Evolutionary conservation across 2,329 filamentous ascomycete genomes (phyloP).

Genomic region (Penicillium sp.): DNA sequence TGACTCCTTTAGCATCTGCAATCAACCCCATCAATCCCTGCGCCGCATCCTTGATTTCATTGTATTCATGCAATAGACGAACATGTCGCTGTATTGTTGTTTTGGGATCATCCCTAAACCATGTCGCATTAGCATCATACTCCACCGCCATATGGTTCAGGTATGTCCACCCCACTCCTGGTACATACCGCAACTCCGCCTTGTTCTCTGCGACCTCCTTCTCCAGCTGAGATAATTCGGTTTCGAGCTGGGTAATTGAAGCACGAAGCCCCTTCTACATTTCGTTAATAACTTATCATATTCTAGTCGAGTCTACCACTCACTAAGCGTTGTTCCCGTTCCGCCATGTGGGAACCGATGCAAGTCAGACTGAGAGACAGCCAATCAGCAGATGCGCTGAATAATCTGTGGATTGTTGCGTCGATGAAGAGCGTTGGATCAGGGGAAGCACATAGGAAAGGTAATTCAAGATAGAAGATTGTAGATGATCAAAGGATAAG

Average conservation of each 20-base stretch:
- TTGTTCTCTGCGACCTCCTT: conserved; percentile 35
- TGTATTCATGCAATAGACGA: conserved; percentile 65
- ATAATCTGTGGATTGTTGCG: conserved; percentile 11
- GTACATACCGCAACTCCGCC: conserved; percentile 37
- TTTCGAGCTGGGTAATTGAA: conserved; percentile 43
- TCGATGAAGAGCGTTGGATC: background rate
- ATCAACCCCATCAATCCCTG: conserved; percentile 66
- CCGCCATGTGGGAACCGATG: background rate
- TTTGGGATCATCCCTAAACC: conserved; percentile 44
- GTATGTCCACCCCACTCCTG: background rate
- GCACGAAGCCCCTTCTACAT: conserved; percentile 22
- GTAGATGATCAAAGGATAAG: background rate
- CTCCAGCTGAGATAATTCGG: conserved; percentile 44
- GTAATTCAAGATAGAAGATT: background rate
- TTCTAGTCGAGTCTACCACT: background rate
- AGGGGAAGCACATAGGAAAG: background rate
- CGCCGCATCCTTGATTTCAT: conserved; percentile 68
- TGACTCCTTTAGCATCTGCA: conserved; percentile 62
- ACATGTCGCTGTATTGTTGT: conserved; percentile 63
- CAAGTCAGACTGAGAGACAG: background rate
- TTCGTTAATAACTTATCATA: background rate
- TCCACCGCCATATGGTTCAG: background rate
- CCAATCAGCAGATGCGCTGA: conserved; percentile 21
- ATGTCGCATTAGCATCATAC: background rate
- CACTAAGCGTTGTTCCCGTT: background rate